These are phyloP conservation scores for Thielaviopsis punctulata DNA, from an alignment of 2,329 filamentous ascomycete species.

Conservation along the genomic window DNA sequence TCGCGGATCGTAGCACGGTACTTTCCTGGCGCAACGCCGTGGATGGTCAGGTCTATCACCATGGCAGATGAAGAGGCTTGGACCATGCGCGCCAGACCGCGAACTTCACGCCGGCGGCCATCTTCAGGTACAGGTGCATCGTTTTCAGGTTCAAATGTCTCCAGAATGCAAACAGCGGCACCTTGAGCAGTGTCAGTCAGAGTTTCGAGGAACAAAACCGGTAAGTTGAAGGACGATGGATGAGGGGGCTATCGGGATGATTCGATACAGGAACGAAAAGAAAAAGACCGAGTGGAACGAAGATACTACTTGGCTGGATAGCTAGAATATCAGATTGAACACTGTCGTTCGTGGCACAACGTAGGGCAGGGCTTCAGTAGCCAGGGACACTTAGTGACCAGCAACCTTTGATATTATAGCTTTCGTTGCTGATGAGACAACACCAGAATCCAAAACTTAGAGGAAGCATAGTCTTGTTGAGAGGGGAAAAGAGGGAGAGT, in stretches of 20 bases:
- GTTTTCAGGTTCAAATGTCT: conserved; percentile 52
- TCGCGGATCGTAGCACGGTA: conserved; percentile 77
- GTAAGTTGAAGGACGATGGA: neutral
- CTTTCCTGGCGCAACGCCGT: conserved; percentile 60
- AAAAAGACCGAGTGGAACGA: neutral
- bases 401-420: too few relatives aligned
- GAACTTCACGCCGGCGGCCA: conserved; percentile 40
- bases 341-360: neutral
- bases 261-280: neutral
- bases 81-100: conserved; percentile 83
- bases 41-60: conserved; percentile 72
- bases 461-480: too few relatives aligned
- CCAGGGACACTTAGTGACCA: too few relatives aligned
- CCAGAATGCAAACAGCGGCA: conserved; percentile 87
- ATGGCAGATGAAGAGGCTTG: conserved; percentile 67
- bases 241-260: neutral
- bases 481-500: neutral
- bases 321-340: neutral
- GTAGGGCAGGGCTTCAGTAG: neutral
- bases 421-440: neutral
- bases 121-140: conserved; percentile 26
- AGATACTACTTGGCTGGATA: neutral
- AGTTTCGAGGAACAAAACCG: neutral
- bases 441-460: neutral
- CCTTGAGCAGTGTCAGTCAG: conserved; percentile 27